A percentile compares a stretch with the other conserved stretches of the same genome.
phyloP scores from a whole-genome alignment of 257 asterid genomes.

The Jaltomata sinuosa region DNA sequence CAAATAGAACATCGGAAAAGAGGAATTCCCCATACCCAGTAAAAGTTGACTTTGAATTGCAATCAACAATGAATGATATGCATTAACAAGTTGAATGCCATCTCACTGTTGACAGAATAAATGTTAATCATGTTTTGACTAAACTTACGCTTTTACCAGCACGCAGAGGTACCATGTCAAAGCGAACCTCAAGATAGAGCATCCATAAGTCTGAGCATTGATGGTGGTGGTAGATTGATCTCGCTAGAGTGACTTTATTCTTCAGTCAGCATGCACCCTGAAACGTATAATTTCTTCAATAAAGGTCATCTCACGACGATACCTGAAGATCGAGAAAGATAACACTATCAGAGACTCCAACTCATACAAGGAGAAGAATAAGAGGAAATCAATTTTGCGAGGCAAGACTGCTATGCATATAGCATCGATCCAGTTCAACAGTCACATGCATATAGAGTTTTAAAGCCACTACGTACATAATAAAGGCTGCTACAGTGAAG shows the following conservation, averaged over 20 bases:
- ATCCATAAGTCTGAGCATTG: not conserved
- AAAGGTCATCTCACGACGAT: conserved; percentile 45
- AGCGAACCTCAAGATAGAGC: not conserved
- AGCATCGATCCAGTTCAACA: not conserved
- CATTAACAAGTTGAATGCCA: not conserved
- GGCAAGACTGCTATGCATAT: not conserved
- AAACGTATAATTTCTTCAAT: conserved; percentile 42
- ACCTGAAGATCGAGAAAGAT: conserved; percentile 23
- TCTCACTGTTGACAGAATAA: not conserved
- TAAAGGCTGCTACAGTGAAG: conserved; percentile 34
- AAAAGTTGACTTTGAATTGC: not conserved
- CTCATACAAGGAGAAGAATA: not conserved
- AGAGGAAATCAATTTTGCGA: not conserved
- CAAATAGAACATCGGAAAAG: not conserved
- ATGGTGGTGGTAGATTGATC: not conserved
- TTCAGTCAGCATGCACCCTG: conserved; percentile 59
- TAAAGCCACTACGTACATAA: conserved; percentile 39
- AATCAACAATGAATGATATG: not conserved
- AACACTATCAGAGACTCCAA: not conserved
- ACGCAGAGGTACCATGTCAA: not conserved
- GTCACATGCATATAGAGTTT: not conserved
- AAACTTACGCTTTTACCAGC: not conserved
- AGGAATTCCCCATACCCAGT: not conserved
- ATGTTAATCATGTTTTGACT: not conserved
- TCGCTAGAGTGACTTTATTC: not conserved